Evolutionary conservation across 2,329 filamentous ascomycete genomes (phyloP), one percentile per base, ranked within the genome.

Genomic region (Fusarium verticillioides): DNA sequence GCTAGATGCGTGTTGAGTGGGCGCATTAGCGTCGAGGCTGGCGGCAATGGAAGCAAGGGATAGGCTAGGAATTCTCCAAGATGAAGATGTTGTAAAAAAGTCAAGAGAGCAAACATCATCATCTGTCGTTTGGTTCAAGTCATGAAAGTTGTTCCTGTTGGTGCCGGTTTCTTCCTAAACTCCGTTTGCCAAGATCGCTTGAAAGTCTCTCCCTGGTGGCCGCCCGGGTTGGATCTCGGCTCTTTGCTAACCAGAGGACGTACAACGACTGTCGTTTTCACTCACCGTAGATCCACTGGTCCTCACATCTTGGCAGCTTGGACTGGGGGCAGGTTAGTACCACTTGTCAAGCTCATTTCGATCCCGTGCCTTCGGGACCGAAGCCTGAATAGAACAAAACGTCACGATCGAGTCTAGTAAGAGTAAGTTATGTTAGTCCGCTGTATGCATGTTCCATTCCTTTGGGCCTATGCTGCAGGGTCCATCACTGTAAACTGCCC

Each of bases 11-110:
- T 70, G 50, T 74, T 77, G 74, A 77, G 75, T 77, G 75, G 72
- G 57, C 74, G 75, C 75, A 77, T 77, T 77, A 77, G 75, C 74
- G 75, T 67, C 69, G 37, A 60, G 70, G 50, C 54, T 47, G 58
- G 66, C 64, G 65, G 66, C 53, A 70, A 67, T 58, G 36, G 44
- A 43, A 47, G 56, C 62, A 67, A 75, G 61, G 75, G 63, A 77
- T 66, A 74, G 67, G 75, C 50, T 57, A 19, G 44, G 54, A 72
- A 52, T 50, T 40, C 40, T 53, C 23, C 18, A 43, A 66, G 43
- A 47, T 60, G 62, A 60, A 37, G 46, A 50, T 64, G 39, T 16
- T 18, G 56, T 30, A 37, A 36, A 43, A 60, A 56, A 36, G 23
- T 34, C 66, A 63, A 56, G 59, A 59, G 61, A 58, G 67, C 39